Base-by-base conservation (phyloP, 805 yeast species). In the Lipomyces kockii region DNA sequence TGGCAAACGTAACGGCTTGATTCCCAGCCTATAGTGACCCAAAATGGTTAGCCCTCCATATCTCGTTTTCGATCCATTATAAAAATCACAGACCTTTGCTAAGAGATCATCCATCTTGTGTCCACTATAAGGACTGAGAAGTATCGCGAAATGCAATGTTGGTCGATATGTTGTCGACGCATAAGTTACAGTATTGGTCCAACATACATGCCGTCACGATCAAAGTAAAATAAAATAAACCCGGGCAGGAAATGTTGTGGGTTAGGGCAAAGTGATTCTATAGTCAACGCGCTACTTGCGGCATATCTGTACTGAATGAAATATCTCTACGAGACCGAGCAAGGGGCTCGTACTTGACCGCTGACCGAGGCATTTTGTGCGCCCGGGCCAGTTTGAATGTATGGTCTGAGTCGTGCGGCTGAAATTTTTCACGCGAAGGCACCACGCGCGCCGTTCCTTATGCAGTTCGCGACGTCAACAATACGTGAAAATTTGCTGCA, bases 1-100 rank as follows among this genome's bases (percentile, higher is more conserved):
- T 86, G 9, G 93, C 96, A 78, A 90, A 88, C 1, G 91, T 84
- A n/a, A 90, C 90, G 0, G 91, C 90, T 71, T 89, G 92, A 61
- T 85, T 86, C 37, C 92, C 89, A 2, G 95, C 95, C 77, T 82
- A 81, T 3, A 80, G 54, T 37, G 12, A 11, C 9, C 17, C 7
- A 20, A 8, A 5, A 29, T 20, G 22, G 27, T n/a, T 17, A 39
- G 29, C 22, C 43, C 53, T 37, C 35, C 22, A 20, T 22, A 52
- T 22, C 35, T 51, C 25, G 22, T 14, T 11, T 5, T 9, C 39
- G 5, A 14, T 29, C 39, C 32, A 37, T 14, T 20, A 34, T 3
- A 43, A 49, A 14, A 39, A 58, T 37, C 14, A 37, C 61, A 9
- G 8, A 60, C 63, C 55, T 39, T 61, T 27, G 64, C 64, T 14